Percentiles rank a stretch among this genome's conserved stretches.
phyloP scores from a whole-genome alignment of 2,329 filamentous ascomycete species.

The Tolypocladium amazonense region DNA sequence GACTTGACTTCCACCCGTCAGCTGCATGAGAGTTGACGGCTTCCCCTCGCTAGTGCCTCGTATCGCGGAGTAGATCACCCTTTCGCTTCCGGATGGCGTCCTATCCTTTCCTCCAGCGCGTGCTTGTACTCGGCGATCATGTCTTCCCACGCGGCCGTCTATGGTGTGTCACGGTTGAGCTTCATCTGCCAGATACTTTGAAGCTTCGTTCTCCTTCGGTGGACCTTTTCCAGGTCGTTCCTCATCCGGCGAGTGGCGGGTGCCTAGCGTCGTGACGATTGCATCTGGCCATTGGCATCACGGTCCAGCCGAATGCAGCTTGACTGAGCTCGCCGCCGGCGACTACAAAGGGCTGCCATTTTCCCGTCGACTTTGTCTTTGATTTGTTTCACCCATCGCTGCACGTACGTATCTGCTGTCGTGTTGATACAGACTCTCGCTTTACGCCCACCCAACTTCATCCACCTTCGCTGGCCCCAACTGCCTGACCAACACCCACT shows the following conservation, averaged over 20 bases:
- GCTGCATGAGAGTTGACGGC: not conserved
- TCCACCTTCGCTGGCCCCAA: conserved; percentile 6
- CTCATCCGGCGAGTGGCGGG: not conserved
- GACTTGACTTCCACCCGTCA: not conserved
- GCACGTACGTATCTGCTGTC: not conserved
- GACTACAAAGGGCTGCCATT: conserved; percentile 8
- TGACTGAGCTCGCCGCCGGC: not conserved
- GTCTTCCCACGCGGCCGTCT: not conserved
- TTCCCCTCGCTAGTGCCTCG: not conserved
- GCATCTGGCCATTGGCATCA: not conserved
- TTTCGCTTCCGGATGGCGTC: not conserved
- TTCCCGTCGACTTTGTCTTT: conserved; percentile 3
- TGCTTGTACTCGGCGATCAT: not conserved
- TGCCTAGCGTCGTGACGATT: not conserved
- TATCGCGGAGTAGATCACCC: not conserved
- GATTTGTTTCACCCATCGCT: not conserved
- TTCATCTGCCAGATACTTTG: not conserved
- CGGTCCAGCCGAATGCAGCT: conserved; percentile 4
- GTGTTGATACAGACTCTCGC: not conserved
- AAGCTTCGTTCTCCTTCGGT: not conserved
- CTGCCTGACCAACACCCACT: not conserved
- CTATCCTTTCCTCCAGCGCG: not conserved
- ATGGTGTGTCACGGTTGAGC: not conserved
- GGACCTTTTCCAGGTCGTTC: not conserved
- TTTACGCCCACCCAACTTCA: conserved; percentile 5